Evolutionary conservation across 805 yeast genomes (phyloP).

Genomic region (Groenewaldozyma salmanticensis): DNA sequence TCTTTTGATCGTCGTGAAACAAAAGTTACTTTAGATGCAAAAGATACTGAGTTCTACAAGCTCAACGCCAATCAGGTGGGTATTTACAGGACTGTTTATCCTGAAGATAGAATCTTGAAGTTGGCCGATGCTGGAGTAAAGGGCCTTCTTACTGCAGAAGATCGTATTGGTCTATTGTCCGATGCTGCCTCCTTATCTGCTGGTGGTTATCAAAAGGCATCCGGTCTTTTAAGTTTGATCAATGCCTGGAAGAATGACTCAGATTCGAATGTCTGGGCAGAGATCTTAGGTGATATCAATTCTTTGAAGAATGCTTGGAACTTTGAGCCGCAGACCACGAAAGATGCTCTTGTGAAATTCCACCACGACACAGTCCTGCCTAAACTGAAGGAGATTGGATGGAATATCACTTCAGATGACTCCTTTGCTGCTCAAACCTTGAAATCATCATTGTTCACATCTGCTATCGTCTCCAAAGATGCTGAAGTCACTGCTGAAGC

Average conservation of each 20-base stretch:
- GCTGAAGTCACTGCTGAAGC: slow-evolving; percentile 40
- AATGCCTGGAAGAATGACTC: slow-evolving; percentile 40
- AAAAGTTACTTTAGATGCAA: slow-evolving; percentile 7
- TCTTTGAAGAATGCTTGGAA: slow-evolving; percentile 29
- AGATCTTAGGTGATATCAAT: slow-evolving; percentile 35
- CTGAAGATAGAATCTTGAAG: slow-evolving; percentile 58
- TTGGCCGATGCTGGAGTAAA: slow-evolving; percentile 41
- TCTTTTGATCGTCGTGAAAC: slow-evolving; percentile 20
- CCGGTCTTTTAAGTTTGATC: slow-evolving; percentile 42
- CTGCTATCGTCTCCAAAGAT: slow-evolving; percentile 35
- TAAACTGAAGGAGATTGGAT: slow-evolving; percentile 45
- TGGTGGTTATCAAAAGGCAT: slow-evolving; percentile 59
- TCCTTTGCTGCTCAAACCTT: slow-evolving; percentile 52
- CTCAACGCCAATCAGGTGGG: slow-evolving; percentile 68
- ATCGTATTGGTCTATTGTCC: slow-evolving; percentile 72
- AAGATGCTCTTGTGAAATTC: slow-evolving; percentile 42
- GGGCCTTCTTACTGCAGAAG: slow-evolving; percentile 58
- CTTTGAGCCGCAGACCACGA: slow-evolving; percentile 26
- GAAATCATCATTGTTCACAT: slow-evolving; percentile 48
- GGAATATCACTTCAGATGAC: slow-evolving; percentile 50
- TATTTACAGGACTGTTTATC: slow-evolving; percentile 63
- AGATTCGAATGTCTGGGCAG: slow-evolving; percentile 50
- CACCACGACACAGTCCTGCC: slow-evolving; percentile 42
- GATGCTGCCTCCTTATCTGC: slow-evolving; percentile 65
- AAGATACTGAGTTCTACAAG: slow-evolving; percentile 31